These are phyloP conservation scores for Syzygium jambos DNA, from an alignment of 345 rosid species.

Conservation along the genomic window DNA sequence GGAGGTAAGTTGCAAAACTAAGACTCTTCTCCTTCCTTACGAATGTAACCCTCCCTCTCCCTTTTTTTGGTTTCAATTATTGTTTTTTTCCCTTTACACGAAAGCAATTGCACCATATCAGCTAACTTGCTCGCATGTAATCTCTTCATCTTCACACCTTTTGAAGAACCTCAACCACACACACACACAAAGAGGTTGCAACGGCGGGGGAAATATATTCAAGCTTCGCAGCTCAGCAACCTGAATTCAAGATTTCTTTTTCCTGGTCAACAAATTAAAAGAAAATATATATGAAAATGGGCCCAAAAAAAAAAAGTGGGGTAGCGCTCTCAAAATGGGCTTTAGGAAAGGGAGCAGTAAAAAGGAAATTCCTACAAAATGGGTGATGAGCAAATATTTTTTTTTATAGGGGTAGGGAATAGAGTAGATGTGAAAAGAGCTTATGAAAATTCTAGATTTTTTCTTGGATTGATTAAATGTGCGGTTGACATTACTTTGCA, in stretches of 20 bases:
- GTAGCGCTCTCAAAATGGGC: not conserved
- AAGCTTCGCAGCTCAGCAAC: not conserved
- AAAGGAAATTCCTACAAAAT: not conserved
- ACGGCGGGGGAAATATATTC: not conserved
- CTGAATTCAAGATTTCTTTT: not conserved
- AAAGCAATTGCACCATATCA: slow-evolving; percentile 18
- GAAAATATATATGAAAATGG: not conserved
- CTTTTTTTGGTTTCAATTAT: not conserved
- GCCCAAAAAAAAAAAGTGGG: not conserved
- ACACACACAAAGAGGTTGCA: not conserved
- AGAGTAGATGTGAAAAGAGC: not conserved
- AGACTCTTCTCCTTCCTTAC: slow-evolving; percentile 13
- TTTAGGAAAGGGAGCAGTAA: not conserved
- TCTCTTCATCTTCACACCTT: not conserved
- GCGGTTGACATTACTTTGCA: not conserved
- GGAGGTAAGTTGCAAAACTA: slow-evolving; percentile 5
- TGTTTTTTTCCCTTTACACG: slow-evolving; percentile 10
- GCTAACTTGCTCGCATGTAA: not conserved
- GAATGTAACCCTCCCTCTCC: not conserved
- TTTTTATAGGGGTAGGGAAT: not conserved
- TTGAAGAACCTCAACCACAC: not conserved
- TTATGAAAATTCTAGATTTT: not conserved
- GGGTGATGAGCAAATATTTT: not conserved
- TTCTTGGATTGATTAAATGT: not conserved
- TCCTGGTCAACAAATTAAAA: not conserved